These are phyloP conservation scores for Fusarium sp. DNA, from an alignment of 2,329 filamentous ascomycete genomes.

Conservation along the genomic window DNA sequence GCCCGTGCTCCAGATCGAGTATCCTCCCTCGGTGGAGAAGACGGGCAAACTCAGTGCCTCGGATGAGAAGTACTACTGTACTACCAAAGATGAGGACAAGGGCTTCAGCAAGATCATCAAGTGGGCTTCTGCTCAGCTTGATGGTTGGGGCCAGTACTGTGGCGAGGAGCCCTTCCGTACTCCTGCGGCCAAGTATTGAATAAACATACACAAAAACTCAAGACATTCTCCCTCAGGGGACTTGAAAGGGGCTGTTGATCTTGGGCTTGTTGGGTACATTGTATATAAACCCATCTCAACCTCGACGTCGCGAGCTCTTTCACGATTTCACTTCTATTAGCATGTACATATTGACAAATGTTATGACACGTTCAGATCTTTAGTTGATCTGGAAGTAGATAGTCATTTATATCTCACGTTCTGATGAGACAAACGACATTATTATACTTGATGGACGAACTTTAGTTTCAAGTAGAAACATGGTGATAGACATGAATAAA, in stretches of 20 bases:
- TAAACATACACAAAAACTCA: conserved; percentile 2
- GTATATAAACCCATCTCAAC: background rate
- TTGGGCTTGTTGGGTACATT: background rate
- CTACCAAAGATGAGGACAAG: conserved; percentile 38
- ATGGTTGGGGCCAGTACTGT: conserved; percentile 48
- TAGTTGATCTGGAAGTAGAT: background rate
- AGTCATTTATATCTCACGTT: background rate
- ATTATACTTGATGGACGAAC: background rate
- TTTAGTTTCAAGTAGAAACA: too few species aligned
- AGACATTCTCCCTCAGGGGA: background rate
- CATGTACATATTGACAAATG: background rate
- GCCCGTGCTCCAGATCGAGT: conserved; percentile 49
- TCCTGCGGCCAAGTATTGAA: conserved; percentile 29
- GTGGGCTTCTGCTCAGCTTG: conserved; percentile 45
- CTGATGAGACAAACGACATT: background rate
- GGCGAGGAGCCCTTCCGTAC: conserved; percentile 39
- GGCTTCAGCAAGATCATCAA: conserved; percentile 48
- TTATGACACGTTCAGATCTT: background rate
- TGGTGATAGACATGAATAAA: background rate
- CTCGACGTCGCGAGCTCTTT: background rate
- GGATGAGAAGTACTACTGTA: conserved; percentile 43
- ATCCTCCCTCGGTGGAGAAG: conserved; percentile 43
- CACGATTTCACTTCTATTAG: background rate
- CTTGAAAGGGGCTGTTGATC: background rate
- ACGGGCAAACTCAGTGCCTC: conserved; percentile 37